Evolutionary conservation across 768 basidiomycete species (phyloP), one percentile per base, ranked within the genome.

Genomic region (Lactarius evosmus): DNA sequence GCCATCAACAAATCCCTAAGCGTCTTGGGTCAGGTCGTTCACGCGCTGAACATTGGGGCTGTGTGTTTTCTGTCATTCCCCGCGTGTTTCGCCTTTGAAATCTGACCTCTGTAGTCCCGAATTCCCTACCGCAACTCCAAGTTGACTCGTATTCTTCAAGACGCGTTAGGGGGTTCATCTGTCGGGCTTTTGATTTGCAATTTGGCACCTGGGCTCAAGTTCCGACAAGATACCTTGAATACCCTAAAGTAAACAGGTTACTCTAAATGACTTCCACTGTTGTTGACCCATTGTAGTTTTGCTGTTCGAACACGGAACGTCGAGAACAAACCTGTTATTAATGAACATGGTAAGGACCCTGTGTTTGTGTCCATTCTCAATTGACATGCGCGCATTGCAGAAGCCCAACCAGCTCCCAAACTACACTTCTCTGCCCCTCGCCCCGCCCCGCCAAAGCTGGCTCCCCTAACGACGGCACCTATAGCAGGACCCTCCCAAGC

Each of bases 91-190:
- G 9, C 44, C 34, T 40, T 38, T 44, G 27, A 33, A 36, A 30
- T 40, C n/a, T 32, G 52, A 63, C 66, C 61, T 44, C 17, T 19
- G 29, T 61, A 91, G 87, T 77, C 85, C 32, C 86, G 91, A 27
- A 88, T 95, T 63, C 94, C 94, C 0, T 95, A 95, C 71, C 85
- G 94, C 50, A 91, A 95, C 72, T 91, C 91, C 0, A 94, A 94
- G 72, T 79, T 95, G 36, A 96, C 93, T 0, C 80, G 94, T 29
- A 86, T 95, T 57, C 81, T 96, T 1, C 92, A 95, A 86, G 92
- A 93, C 66, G 92, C 93, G 0, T 83, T 96, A 1, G 92, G 92
- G 25, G 94, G 94, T 14, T 80, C 83, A 2, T 88, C 90, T 0
- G 80, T 91, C 11, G 90, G 90, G 1, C 75, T 95, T 25, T 78